These are phyloP conservation scores for Penicillium sp. DNA, from an alignment of 2,329 filamentous ascomycete species.

Conservation along the genomic window DNA sequence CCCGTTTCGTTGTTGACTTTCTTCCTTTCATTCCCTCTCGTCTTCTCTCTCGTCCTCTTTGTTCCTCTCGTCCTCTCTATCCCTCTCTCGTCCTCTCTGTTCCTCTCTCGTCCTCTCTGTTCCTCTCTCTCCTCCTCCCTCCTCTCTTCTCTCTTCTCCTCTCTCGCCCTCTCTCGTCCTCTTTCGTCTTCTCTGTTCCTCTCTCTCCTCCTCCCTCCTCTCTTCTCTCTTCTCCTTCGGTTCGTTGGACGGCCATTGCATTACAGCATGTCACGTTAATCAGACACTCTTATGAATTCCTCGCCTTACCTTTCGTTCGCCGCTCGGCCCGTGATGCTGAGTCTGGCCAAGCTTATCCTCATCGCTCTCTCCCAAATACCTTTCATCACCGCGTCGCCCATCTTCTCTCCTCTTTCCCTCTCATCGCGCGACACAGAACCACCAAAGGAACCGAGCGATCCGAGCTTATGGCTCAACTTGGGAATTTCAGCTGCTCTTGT, in stretches of 20 bases:
- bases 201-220: not conserved
- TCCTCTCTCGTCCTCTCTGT: not conserved
- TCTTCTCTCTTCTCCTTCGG: too few relatives aligned
- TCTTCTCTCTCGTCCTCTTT: too few relatives aligned
- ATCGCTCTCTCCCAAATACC: slow-evolving; percentile 39
- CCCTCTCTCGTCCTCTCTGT: not conserved
- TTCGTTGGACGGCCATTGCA: not conserved
- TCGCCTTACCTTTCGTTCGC: slow-evolving; percentile 33
- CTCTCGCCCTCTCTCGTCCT: too few relatives aligned
- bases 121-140: not conserved
- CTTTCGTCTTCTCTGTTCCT: not conserved
- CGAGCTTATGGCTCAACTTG: slow-evolving; percentile 75
- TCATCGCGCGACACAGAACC: slow-evolving; percentile 34
- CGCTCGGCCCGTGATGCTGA: slow-evolving; percentile 39
- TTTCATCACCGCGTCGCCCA: slow-evolving; percentile 38
- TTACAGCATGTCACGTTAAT: slow-evolving; percentile 3
- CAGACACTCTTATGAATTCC: slow-evolving; percentile 25
- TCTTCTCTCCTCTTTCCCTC: slow-evolving; percentile 20
- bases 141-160: not conserved
- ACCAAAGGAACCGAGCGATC: slow-evolving; percentile 55
- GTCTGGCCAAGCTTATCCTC: slow-evolving; percentile 42
- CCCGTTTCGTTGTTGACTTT: too few relatives aligned
- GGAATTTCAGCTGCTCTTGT: slow-evolving; percentile 75
- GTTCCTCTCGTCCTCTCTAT: too few relatives aligned
- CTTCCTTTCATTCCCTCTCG: not conserved